Evolutionary conservation across 2,329 filamentous ascomycete species (phyloP).

Genomic region (Myotisia sp.): DNA sequence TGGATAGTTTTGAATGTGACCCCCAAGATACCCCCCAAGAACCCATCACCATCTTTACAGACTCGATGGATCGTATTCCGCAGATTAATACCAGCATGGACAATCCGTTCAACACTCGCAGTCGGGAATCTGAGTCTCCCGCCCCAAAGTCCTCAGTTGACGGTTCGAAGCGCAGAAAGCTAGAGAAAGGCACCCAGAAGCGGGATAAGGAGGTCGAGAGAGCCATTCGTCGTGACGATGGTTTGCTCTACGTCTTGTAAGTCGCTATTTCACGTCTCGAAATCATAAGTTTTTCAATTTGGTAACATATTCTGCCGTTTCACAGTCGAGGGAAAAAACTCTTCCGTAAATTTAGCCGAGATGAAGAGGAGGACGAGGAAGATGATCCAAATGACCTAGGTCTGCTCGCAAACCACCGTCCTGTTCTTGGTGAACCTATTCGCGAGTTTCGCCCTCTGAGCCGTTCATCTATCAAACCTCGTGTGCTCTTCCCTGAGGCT

Average conservation of each 20-base stretch:
- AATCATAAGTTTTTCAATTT: slow-evolving; percentile 4
- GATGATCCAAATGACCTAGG: slow-evolving; percentile 30
- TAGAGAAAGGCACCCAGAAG: slow-evolving; percentile 14
- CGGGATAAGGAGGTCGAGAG: slow-evolving; percentile 35
- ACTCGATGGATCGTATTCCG: slow-evolving; percentile 47
- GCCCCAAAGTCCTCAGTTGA: slow-evolving; percentile 11
- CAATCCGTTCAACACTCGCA: slow-evolving; percentile 46
- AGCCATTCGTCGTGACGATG: slow-evolving; percentile 39
- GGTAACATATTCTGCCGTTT: slow-evolving; percentile 17
- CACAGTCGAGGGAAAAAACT: slow-evolving; percentile 47
- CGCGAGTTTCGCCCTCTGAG: slow-evolving; percentile 37
- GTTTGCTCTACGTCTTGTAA: slow-evolving; percentile 49
- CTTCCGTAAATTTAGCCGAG: slow-evolving; percentile 41
- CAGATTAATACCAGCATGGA: slow-evolving; percentile 36
- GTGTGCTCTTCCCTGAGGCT: slow-evolving; percentile 43
- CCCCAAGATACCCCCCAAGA: slow-evolving; percentile 19
- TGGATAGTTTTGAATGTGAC: slow-evolving; percentile 30
- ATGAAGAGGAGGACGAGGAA: slow-evolving; percentile 25
- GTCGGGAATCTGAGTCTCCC: slow-evolving; percentile 19
- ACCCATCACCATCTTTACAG: slow-evolving; percentile 46
- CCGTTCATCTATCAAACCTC: slow-evolving; percentile 45
- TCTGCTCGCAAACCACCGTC: slow-evolving; percentile 26
- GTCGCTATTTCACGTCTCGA: slow-evolving; percentile 19
- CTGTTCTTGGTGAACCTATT: slow-evolving; percentile 22
- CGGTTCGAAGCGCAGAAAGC: slow-evolving; percentile 26